Conservation (phyloP, 106 monocot genomes). For the Dactylorhiza incarnata region DNA sequence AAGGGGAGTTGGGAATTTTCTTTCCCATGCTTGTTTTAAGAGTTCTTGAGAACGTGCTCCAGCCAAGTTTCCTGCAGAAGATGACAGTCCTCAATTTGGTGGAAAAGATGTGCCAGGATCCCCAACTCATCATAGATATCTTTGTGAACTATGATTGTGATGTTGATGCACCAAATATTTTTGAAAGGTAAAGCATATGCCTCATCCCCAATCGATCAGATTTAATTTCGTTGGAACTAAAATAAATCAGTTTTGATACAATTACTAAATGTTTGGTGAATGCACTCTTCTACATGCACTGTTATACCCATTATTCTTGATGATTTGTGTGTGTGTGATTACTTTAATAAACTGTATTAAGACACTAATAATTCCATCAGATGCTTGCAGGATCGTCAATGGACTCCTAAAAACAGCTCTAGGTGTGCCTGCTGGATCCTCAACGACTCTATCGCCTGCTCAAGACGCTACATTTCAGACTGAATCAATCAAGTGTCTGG, state of each 20-base stretch:
- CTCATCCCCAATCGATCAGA: not conserved
- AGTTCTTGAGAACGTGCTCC: slow-evolving; percentile 88
- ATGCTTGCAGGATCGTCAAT: slow-evolving; percentile 91
- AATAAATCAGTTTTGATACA: not conserved
- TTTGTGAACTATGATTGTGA: slow-evolving; percentile 99
- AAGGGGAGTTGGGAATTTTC: slow-evolving; percentile 94
- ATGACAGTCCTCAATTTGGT: slow-evolving; percentile 86
- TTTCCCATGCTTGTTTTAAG: slow-evolving; percentile 96
- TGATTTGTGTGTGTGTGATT: not conserved
- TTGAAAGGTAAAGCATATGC: slow-evolving; percentile 65
- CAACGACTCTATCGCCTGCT: slow-evolving; percentile 66
- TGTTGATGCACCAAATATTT: slow-evolving; percentile 95
- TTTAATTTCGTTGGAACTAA: not conserved
- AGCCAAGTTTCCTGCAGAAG: slow-evolving; percentile 96
- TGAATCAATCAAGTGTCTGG: slow-evolving; percentile 89
- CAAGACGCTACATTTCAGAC: slow-evolving; percentile 73
- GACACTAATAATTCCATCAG: slow-evolving; percentile 75
- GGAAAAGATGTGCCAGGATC: slow-evolving; percentile 80
- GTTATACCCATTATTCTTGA: not conserved
- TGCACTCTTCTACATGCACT: not conserved
- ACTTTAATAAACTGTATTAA: slow-evolving; percentile 43
- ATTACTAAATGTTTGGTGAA: not conserved
- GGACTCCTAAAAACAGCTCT: slow-evolving; percentile 88
- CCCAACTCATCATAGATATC: slow-evolving; percentile 86
- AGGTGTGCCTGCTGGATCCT: slow-evolving; percentile 81